Base-by-base conservation (phyloP, 768 basidiomycete genomes). In the Boletales sp. region DNA sequence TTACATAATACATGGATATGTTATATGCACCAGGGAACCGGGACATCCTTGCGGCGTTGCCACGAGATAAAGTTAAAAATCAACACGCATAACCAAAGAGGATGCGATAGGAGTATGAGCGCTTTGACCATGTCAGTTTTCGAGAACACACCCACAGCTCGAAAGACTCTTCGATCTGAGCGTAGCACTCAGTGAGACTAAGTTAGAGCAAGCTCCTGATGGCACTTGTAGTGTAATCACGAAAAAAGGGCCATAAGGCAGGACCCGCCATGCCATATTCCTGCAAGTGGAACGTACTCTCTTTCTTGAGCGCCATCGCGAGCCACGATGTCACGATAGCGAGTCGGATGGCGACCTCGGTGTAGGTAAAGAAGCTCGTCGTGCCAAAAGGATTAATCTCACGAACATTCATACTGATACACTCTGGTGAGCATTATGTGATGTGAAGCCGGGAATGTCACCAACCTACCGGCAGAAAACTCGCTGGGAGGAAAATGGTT, bases 291-390 rank as follows among this genome's bases (percentile, higher is more conserved):
- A 69, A 61, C 13, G 13, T 0, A 3, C 61, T 68, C 3, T 59
- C 50, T 21, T 18, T 34, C 39, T 83, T 80, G 55, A 81, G 74
- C 3, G 80, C 73, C 30, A 83, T 70, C 19, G 80, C 75, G 19
- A 81, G 49, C 82, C 82, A 85, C 18, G 79, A 63, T 8, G 83
- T 82, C 4, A 72, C 37, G 15, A 76, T 10, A 1, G 83, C 84
- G 27, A 85, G 66, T 0, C 72, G 69, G 3, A 81, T 42, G 2
- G 81, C 72, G 2, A 70, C 58, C 6, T 60, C 72, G 12, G 76
- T 14, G 45, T 75, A 82, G 36, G 65, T 68, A 2, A 39, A 17
- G 8, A 81, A 59, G 3, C 64, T 65, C 31, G 53, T 70, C 2
- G 31, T 18, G 6, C 64, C 58, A 9, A 19, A 1, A n/a, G 56